phyloP scores from a whole-genome alignment of 148 eudicot species.

The Vaccinium myrtillus region DNA sequence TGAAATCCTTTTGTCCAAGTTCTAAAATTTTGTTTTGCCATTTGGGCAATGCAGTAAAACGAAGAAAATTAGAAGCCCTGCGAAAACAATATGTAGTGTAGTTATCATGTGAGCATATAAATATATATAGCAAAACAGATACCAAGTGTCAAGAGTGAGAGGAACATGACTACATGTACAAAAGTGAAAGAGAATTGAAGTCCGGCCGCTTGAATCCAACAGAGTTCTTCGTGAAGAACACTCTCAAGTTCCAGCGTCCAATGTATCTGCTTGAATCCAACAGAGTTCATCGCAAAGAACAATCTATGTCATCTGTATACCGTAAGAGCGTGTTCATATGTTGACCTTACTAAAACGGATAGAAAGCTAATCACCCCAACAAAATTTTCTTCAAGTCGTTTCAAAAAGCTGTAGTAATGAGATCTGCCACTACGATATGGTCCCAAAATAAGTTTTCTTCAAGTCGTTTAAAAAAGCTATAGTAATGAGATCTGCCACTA shows the following conservation, averaged over 20 bases:
- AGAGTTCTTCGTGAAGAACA: not conserved
- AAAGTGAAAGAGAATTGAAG: not conserved
- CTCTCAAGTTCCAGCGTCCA: conserved; percentile 3
- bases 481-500: not conserved
- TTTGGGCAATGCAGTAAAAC: not conserved
- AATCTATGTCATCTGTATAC: not conserved
- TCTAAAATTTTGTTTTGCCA: not conserved
- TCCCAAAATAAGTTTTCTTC: not conserved
- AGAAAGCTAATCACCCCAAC: not conserved
- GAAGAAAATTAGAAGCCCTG: not conserved
- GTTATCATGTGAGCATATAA: not conserved
- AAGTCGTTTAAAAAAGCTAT: not conserved
- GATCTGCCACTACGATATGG: not conserved
- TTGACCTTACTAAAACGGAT: not conserved
- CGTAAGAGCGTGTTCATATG: not conserved
- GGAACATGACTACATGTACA: not conserved
- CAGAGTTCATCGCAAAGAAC: not conserved
- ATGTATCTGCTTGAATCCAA: not conserved
- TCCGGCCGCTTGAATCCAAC: conserved; percentile 3
- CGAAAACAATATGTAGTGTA: not conserved
- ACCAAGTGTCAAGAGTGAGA: not conserved
- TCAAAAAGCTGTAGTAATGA: not conserved
- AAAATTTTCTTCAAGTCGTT: not conserved
- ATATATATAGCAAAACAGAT: conserved; percentile 2
- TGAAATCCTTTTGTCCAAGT: not conserved